Conservation (phyloP, 1,139 yeast genomes). For the Meyerozyma carpophila region DNA sequence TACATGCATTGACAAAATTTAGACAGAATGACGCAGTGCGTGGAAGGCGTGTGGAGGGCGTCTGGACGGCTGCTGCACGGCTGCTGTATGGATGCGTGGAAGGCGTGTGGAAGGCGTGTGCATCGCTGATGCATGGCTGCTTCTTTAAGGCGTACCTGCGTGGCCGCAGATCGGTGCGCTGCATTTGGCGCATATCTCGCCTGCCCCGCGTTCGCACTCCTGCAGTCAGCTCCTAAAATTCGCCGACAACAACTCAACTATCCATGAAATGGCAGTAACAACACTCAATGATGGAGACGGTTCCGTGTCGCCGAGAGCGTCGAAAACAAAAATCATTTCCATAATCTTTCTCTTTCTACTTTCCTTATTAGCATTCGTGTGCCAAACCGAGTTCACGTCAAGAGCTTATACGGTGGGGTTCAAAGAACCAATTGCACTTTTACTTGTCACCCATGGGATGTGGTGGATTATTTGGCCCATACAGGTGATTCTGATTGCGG, state of each 20-base stretch:
- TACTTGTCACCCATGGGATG: conserved; percentile 71
- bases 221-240: not conserved
- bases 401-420: conserved; percentile 58
- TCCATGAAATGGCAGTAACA: conserved; percentile 10
- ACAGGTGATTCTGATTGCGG: conserved; percentile 52
- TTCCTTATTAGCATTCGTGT: conserved; percentile 62
- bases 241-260: not conserved
- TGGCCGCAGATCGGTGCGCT: too few species aligned
- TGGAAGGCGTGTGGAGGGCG: too few species aligned
- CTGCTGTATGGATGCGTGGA: too few species aligned
- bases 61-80: too few species aligned
- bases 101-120: too few species aligned
- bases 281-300: conserved; percentile 9
- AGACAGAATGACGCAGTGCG: too few species aligned
- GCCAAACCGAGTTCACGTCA: conserved; percentile 78
- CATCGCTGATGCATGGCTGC: too few species aligned
- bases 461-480: conserved; percentile 76
- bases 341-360: conserved; percentile 54
- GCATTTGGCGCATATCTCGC: not conserved
- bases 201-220: not conserved
- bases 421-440: conserved; percentile 63
- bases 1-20: not conserved
- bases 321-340: conserved; percentile 38
- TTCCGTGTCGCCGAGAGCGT: conserved; percentile 8
- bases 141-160: too few species aligned